Base-by-base conservation (phyloP, 257 asterid species). In the Nicotiana knightiana region DNA sequence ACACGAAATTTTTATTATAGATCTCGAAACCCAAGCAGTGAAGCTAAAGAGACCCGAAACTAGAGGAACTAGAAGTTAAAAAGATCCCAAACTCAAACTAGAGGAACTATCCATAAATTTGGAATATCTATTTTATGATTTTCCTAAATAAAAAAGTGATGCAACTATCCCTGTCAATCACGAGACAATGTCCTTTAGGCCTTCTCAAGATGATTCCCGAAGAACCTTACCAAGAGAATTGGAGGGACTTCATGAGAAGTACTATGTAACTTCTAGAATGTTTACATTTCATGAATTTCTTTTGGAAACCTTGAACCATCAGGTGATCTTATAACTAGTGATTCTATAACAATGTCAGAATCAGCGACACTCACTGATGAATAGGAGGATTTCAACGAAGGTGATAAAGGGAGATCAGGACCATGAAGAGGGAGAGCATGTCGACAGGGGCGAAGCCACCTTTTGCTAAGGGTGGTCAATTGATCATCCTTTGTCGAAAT, bases 161-260 rank as follows among this genome's bases (percentile, higher is more conserved):
- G 35, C 35, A 32, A 32, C 3, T 32, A 32, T 32, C 3, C 35
- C 35, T 32, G 87, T 90, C 32, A 91, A 88, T 54, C 80, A 85
- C n/a, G 91, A 84, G 81, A 39, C 76, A 16, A 24, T 17, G 4
- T 77, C 90, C 54, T 54, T 77, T 70, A 87, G 87, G 28, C 80
- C 85, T 5, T 88, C 93, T 24, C 91, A 91, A 3, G 85, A 83
- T 16, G 57, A 77, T 46, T 39, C 48, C 71, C 83, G 88, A 18
- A 83, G 86, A 80, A 32, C 89, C 83, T 85, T 93, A 57, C 93
- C 95, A 0, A 83, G 88, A 85, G 97, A 89, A 84, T 82, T 94
- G 83, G 93, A 85, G 83, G 92, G 93, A 57, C 90, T 96, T 84
- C 94, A 90, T 28, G 97, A 94, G 87, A 96, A 92, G 85, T 94